A percentile compares a stretch with the other conserved stretches of the same genome.
These are phyloP conservation scores for Tolypocladium inflatum DNA, from an alignment of 2,329 filamentous ascomycete species.

Conservation along the genomic window DNA sequence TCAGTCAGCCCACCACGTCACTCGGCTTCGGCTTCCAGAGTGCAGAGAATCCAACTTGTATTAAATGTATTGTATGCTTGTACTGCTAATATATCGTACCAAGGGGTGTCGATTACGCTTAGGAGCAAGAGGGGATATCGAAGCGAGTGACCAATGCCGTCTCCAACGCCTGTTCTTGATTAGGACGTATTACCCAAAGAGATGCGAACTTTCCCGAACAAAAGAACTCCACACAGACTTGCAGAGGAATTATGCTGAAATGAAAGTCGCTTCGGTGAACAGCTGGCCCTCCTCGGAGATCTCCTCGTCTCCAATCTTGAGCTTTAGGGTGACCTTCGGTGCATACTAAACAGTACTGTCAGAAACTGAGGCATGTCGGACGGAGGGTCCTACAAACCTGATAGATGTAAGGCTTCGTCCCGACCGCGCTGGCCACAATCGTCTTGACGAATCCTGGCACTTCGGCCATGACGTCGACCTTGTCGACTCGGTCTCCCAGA, in stretches of 20 bases:
- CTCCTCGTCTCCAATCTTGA: conserved; percentile 77
- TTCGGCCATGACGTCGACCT: conserved; percentile 90
- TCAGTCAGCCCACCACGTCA: not conserved
- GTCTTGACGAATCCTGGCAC: conserved; percentile 93
- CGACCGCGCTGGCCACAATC: conserved; percentile 78
- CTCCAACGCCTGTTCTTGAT: conserved; percentile 13
- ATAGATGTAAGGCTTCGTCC: conserved; percentile 96
- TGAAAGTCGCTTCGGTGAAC: conserved; percentile 93
- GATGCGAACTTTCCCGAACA: not conserved
- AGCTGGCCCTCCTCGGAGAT: conserved; percentile 67
- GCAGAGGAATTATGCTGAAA: conserved; percentile 45
- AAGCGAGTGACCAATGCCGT: conserved; percentile 15
- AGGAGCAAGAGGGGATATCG: conserved; percentile 6
- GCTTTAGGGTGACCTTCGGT: conserved; percentile 62
- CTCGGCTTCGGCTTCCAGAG: not conserved
- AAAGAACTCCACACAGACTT: not conserved
- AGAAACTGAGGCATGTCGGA: not conserved
- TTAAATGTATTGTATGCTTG: not conserved
- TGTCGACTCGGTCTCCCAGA: conserved; percentile 62
- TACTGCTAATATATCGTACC: not conserved
- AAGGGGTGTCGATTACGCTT: conserved; percentile 1
- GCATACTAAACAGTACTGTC: conserved; percentile 48
- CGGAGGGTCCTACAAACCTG: conserved; percentile 49
- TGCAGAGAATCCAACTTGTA: not conserved
- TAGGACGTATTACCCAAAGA: conserved; percentile 9